A percentile compares a stretch with the other conserved stretches of the same genome.
Conservation (phyloP, 1,284 basidiomycete species). For the Ustilago cynodontis region DNA sequence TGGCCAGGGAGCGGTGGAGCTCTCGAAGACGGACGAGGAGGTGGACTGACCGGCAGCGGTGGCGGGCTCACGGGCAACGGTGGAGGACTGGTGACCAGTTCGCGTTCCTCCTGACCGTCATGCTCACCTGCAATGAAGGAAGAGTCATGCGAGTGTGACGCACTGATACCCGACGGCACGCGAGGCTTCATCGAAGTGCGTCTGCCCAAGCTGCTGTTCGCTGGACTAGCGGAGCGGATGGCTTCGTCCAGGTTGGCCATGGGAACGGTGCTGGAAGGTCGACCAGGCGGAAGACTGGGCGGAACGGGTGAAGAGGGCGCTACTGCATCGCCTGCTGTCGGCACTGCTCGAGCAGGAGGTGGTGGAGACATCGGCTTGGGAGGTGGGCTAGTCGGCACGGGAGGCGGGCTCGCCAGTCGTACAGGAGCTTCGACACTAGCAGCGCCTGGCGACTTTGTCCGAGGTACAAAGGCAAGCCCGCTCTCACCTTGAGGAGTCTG, state of each 20-base stretch:
- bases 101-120: constrained; percentile 31
- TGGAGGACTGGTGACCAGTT: constrained; percentile 72
- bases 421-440: constrained; percentile 25
- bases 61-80: constrained; percentile 46
- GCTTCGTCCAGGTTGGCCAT: constrained; percentile 42
- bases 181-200: constrained; percentile 42
- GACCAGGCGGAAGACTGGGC: constrained; percentile 29
- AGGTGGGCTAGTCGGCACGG: constrained; percentile 32
- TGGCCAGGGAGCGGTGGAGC: constrained; percentile 88
- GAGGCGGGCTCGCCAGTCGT: constrained; percentile 31
- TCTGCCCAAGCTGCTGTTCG: constrained; percentile 32
- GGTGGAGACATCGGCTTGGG: constrained; percentile 43
- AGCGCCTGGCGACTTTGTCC: constrained; percentile 40
- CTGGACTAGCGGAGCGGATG: constrained; percentile 40
- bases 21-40: constrained; percentile 80
- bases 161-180: constrained; percentile 33
- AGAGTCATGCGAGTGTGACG: constrained; percentile 30
- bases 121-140: constrained; percentile 24
- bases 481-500: constrained; percentile 43
- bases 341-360: constrained; percentile 22
- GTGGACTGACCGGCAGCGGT: constrained; percentile 49
- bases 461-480: constrained; percentile 63
- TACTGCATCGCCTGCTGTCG: constrained; percentile 22
- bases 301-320: constrained; percentile 28
- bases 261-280: constrained; percentile 44